Conservation (phyloP, 2,329 filamentous ascomycete species). For the Penicillium sp. region DNA sequence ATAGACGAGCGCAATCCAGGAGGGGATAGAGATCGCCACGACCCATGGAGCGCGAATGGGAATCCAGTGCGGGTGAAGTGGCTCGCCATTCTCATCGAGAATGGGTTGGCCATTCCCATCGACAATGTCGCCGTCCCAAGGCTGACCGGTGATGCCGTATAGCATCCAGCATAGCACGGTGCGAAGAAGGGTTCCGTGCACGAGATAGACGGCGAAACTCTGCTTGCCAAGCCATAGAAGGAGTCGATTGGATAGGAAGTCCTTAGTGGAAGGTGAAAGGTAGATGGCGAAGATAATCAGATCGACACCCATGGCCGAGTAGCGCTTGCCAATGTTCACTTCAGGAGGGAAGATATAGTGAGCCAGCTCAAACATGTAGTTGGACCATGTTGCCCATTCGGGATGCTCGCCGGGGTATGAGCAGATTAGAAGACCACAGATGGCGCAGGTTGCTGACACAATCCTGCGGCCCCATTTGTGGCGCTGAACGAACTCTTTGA, state of each 20-base stretch:
- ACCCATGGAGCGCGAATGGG: conserved; percentile 48
- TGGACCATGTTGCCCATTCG: conserved; percentile 59
- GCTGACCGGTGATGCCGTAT: conserved; percentile 57
- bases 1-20: conserved; percentile 57
- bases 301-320: conserved; percentile 57
- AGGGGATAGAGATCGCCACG: conserved; percentile 53
- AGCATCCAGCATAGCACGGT: conserved; percentile 60
- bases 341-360: conserved; percentile 56
- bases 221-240: conserved; percentile 62
- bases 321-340: conserved; percentile 53
- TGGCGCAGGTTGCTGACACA: conserved; percentile 3
- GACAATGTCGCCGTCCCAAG: conserved; percentile 42
- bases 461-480: conserved; percentile 33
- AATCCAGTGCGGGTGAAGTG: conserved; percentile 51
- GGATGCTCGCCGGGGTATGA: conserved; percentile 59
- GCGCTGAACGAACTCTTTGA: conserved; percentile 54
- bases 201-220: conserved; percentile 62
- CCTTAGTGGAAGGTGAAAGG: conserved; percentile 57
- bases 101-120: conserved; percentile 27
- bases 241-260: conserved; percentile 56
- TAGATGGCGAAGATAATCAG: conserved; percentile 58
- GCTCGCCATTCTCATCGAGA: conserved; percentile 47
- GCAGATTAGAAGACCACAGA: conserved; percentile 54
- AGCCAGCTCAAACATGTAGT: conserved; percentile 50
- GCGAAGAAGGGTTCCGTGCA: conserved; percentile 60